Percentiles rank a stretch among this genome's conserved stretches.
Conservation (phyloP, 148 eudicot genomes). For the Nepenthes gracilis region DNA sequence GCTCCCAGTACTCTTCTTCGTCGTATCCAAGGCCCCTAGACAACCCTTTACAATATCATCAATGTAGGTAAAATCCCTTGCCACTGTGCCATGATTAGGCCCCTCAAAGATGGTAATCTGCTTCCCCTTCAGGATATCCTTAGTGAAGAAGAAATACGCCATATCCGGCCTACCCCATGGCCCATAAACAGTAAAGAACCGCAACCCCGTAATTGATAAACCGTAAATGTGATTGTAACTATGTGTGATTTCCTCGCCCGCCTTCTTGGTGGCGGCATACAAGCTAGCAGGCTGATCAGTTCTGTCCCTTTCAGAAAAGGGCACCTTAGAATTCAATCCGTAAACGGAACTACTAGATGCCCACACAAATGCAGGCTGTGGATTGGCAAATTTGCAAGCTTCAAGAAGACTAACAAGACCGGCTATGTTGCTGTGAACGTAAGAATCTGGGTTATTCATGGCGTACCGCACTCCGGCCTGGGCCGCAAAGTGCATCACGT, state of each 20-base stretch:
- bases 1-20: conserved; percentile 63
- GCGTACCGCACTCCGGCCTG: conserved; percentile 82
- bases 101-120: conserved; percentile 48
- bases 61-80: conserved; percentile 71
- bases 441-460: conserved; percentile 52
- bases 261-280: conserved; percentile 73
- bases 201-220: conserved; percentile 51
- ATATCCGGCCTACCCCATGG: conserved; percentile 87
- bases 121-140: conserved; percentile 53
- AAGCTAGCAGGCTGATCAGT: conserved; percentile 71
- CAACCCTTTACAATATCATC: conserved; percentile 79
- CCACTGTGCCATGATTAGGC: conserved; percentile 41
- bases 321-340: conserved; percentile 58
- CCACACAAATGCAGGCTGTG: conserved; percentile 64
- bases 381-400: conserved; percentile 45
- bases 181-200: conserved; percentile 71
- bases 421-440: conserved; percentile 52
- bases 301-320: conserved; percentile 56
- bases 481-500: conserved; percentile 65
- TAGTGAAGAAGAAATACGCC: conserved; percentile 78
- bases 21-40: conserved; percentile 60
- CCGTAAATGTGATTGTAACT: conserved; percentile 68
- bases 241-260: conserved; percentile 73
- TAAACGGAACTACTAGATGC: conserved; percentile 75
- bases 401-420: conserved; percentile 56